These are phyloP conservation scores for Phylloboletellus chloephorus DNA, from an alignment of 1,284 basidiomycete genomes.

Conservation along the genomic window DNA sequence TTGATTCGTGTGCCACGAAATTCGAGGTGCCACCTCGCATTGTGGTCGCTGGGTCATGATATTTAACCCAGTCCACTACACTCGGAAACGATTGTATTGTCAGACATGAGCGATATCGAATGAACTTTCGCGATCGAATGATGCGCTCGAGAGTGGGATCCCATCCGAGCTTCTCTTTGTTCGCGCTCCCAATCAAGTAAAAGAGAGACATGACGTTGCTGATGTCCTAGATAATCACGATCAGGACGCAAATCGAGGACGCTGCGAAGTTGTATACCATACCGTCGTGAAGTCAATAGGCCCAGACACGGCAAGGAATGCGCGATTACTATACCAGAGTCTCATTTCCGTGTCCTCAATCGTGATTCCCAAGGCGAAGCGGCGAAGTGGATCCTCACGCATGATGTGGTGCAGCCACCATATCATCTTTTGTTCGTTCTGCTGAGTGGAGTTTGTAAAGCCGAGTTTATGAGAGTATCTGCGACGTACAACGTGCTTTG, in stretches of 20 bases:
- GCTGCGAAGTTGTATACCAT: neutral
- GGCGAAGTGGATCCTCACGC: slow-evolving; percentile 7
- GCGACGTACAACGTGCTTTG: neutral
- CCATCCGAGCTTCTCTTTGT: slow-evolving; percentile 13
- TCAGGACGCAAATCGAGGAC: neutral
- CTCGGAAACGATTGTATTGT: slow-evolving; percentile 3
- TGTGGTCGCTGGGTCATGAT: slow-evolving; percentile 17
- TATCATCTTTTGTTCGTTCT: slow-evolving; percentile 16
- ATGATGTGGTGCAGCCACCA: slow-evolving; percentile 16
- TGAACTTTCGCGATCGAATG: neutral
- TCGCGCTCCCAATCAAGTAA: neutral
- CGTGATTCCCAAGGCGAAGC: slow-evolving; percentile 12
- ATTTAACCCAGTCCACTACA: neutral
- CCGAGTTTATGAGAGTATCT: neutral
- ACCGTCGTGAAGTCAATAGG: slow-evolving; percentile 9
- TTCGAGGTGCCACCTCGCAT: slow-evolving; percentile 58
- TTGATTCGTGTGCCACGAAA: slow-evolving; percentile 68
- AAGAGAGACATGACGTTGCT: slow-evolving; percentile 4
- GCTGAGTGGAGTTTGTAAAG: neutral
- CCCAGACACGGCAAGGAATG: slow-evolving; percentile 5
- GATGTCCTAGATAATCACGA: slow-evolving; percentile 6
- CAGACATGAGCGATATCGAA: neutral
- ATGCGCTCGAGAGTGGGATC: slow-evolving; percentile 13
- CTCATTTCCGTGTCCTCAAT: slow-evolving; percentile 12
- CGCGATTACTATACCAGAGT: slow-evolving; percentile 8